Evolutionary conservation across 2,329 filamentous ascomycete genomes (phyloP).

Genomic region (Cladosporium sp.): DNA sequence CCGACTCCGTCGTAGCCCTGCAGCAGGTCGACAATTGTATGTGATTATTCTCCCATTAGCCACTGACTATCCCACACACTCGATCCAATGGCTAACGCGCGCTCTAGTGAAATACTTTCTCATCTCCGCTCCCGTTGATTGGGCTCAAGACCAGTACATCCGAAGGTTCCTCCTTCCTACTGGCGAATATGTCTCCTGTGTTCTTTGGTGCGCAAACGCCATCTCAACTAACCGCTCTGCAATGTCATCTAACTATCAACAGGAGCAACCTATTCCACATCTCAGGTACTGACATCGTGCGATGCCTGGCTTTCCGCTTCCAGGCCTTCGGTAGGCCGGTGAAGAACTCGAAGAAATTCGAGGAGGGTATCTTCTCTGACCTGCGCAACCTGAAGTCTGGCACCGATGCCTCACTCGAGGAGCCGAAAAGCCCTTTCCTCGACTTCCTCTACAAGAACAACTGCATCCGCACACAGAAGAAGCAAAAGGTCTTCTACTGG

Average conservation of each 20-base stretch:
- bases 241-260: constrained; percentile 15
- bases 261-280: constrained; percentile 99
- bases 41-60: constrained; percentile 31
- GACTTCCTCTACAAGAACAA: constrained; percentile 99
- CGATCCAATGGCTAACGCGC: neutral
- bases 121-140: constrained; percentile 96
- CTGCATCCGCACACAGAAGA: constrained; percentile 99
- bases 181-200: constrained; percentile 97
- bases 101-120: constrained; percentile 89
- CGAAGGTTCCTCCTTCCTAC: constrained; percentile 91
- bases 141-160: constrained; percentile 95
- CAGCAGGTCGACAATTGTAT: constrained; percentile 97
- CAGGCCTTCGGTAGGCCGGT: constrained; percentile 97
- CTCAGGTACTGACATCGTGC: constrained; percentile 96
- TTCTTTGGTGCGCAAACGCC: constrained; percentile 65
- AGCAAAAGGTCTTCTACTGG: constrained; percentile 99
- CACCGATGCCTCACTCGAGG: constrained; percentile 94
- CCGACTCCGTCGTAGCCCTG: constrained; percentile 93
- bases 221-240: constrained; percentile 23
- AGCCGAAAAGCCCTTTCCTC: constrained; percentile 96
- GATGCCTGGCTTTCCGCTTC: constrained; percentile 96
- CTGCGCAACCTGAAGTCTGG: constrained; percentile 96
- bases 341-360: constrained; percentile 99
- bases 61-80: neutral
- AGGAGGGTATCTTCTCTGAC: constrained; percentile 99